Evolutionary conservation across 2,329 filamentous ascomycete genomes (phyloP), one percentile per base, ranked within the genome.

Genomic region (Lasiodiplodia sp.): DNA sequence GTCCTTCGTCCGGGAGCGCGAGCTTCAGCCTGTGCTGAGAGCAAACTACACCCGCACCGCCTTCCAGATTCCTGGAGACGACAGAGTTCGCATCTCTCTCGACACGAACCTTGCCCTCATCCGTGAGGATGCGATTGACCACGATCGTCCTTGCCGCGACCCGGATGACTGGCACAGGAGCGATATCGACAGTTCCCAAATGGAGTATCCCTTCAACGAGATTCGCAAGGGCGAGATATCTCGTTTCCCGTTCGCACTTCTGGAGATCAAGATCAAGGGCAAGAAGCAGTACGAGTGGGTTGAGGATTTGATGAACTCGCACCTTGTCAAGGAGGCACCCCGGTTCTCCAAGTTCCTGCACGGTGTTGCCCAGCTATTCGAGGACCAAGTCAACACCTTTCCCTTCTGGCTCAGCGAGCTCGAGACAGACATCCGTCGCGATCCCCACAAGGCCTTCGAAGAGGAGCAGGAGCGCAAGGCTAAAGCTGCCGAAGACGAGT

Each of bases 331-430:
- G 77, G 90, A 94, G 56, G 90, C 92, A 0, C 93, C 94, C 1
- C 89, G 92, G 63, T 99, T 99, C 82, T 97, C 94, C 75, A 99
- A 99, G 79, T 99, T 98, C 74, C 92, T 97, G 2, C 95, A 99
- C 75, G 96, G 96, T 70, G 90, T 96, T 4, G 94, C 95, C 8
- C 90, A 91, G 49, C 86, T 99, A 2, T 98, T 98, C 73, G 96
- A 98, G 75, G 83, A 99, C 79, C 89, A 97, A 76, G 94, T 99
- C 79, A 98, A 98, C 82, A 94, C 89, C 71, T 90, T 98, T 75
- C 96, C 96, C 16, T 97, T 98, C 83, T 99, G 96, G 96, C 87
- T 98, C 40, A 91, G 91, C 74, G 92, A 97, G 71, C 86, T 98
- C 53, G 95, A 97, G 77, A 92, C 88, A 38, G 96, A 99, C 77